Base-by-base conservation (phyloP, 305 asterid genomes). In the Fraxinus xanthoxyloides region DNA sequence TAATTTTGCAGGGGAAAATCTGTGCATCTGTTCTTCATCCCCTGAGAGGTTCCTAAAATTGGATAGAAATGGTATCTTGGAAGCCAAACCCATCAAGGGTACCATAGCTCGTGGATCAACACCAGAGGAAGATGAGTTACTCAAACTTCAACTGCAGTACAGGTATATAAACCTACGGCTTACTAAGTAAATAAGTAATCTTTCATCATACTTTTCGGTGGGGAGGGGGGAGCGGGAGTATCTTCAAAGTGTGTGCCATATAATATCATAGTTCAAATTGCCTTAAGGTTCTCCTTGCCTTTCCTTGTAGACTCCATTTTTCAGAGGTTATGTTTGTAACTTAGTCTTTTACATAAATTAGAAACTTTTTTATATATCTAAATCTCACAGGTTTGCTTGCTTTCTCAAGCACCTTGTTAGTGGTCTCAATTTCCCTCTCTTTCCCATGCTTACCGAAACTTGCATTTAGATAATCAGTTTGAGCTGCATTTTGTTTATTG, bases 41-140 rank as follows among this genome's bases (percentile, higher is more conserved):
- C 99, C 99, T n/a, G 99, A 96, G 86, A 91, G 99, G 86, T 96
- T 96, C 85, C 86, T 96, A 75, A 90, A 91, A 82, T 82, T 96
- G 92, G 97, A 96, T 61, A 86, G 88, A 85, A 84, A 93, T 65
- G 98, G 95, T 36, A 70, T 93, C 82, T 85, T 96, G 82, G 99
- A 96, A 88, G 99, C 99, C 24, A 96, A 94, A 87, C 98, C 98
- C 36, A 96, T 96, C 72, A 96, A 96, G 85, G 99, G 98, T 35
- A 96, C 98, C 67, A 87, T 91, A 85, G 94, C 98, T 85, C 99
- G 99, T 77, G 98, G 99, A 72, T 79, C 85, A 24, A 87, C 95
- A 10, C 87, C 89, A 1, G 88, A 92, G 75, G 97, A 92, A 74
- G 98, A 94, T 82, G 94, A 92, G 81, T 83, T 85, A 69, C 90